Evolutionary conservation across 805 yeast genomes (phyloP), one percentile per base, ranked within the genome.

Genomic region (Saccharomyces eubayanus): DNA sequence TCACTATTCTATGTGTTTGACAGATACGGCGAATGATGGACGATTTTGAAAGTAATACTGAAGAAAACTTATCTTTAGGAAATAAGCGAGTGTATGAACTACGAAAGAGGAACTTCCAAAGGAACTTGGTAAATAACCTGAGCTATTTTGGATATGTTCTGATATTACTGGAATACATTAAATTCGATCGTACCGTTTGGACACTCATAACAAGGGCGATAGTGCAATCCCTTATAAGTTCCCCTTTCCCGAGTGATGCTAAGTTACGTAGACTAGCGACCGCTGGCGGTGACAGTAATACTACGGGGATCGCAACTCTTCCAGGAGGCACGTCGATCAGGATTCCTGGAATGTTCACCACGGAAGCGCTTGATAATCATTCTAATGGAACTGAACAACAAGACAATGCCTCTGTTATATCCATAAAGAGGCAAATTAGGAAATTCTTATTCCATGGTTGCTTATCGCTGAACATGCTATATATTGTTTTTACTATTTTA

Each of bases 221-320:
- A 4, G 64, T 73, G 1, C 80, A 77, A 48, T 64, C 73, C 6
- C 59, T 75, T 16, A 51, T 77, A 29, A 55, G 73, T 0, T 67
- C 71, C 27, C 79, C 81, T 0, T 78, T 77, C 51, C 75, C 77
- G 0, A 51, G 65, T n/a, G 64, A 66, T 21, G n/a, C 48, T 4
- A 65, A 61, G 24, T 48, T 69, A 20, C 61, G 59, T 28, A 55
- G 65, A 21, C 53, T 65, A 2, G 58, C 60, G 5, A 46, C 53
- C 4, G 54, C 58, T 9, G 61, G 55, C n/a, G 55, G 63, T 27
- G 57, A 48, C 8, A 28, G 49, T 6, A 53, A 49, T 36, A 36
- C 55, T 1, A 51, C 48, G 6, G 50, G 50, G 30, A 45, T 56
- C 36, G 47, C 56, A 40, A 47, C 54, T n/a, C 10, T 55, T 12